Conservation (phyloP, 1,284 basidiomycete species). For the Bjerkandera adusta region DNA sequence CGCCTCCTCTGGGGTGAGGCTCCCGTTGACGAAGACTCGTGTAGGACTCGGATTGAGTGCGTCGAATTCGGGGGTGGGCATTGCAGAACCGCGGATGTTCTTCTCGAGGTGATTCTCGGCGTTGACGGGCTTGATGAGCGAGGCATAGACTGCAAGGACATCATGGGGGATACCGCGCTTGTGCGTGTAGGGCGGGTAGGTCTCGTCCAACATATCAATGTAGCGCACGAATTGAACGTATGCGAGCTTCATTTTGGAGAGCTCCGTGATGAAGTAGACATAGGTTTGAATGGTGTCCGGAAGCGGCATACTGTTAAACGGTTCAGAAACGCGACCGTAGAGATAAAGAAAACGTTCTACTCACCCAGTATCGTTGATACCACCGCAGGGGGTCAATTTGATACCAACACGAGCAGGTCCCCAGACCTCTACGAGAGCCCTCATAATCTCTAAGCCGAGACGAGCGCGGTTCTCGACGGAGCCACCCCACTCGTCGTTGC, state of each 20-base stretch:
- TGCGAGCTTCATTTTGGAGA: not conserved
- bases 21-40: not conserved
- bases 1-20: not conserved
- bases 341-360: not conserved
- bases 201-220: constrained; percentile 3
- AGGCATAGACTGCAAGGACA: constrained; percentile 1
- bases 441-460: constrained; percentile 1
- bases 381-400: constrained; percentile 5
- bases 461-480: constrained; percentile 6
- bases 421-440: not conserved
- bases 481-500: constrained; percentile 7
- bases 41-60: not conserved
- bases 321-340: not conserved
- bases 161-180: constrained; percentile 1
- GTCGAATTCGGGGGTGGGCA: not conserved
- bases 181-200: not conserved
- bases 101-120: not conserved
- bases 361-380: constrained; percentile 2
- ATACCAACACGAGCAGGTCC: constrained; percentile 3
- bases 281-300: constrained; percentile 1
- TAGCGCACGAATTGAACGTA: not conserved
- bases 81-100: not conserved
- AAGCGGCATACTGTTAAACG: not conserved
- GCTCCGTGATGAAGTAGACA: not conserved
- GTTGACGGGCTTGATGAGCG: not conserved